Base-by-base conservation (phyloP, 148 eudicot species). In the Amaranthus hypochondriacus region DNA sequence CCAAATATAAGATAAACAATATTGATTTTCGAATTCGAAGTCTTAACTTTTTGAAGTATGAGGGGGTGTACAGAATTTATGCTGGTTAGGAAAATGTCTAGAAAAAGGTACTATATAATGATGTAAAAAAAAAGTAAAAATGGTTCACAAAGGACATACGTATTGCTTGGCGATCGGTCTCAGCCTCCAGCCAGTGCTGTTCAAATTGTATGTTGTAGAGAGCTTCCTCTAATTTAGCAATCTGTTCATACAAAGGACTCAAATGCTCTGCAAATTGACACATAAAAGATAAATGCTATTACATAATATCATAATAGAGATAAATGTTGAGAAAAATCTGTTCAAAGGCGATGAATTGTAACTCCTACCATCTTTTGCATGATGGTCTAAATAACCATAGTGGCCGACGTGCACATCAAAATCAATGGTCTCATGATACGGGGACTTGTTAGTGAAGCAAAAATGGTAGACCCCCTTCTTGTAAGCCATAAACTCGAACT, bases 111-210 rank as follows among this genome's bases (percentile, higher is more conserved):
- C 11, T 65, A 48, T 60, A 12, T 2, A 54, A 14, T 5, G 21
- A 46, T 10, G 14, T 6, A n/a, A 66, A 14, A 5, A 50, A 13
- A 5, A 50, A 13, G 2, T 13, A 11, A 79, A 15, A n/a, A 62
- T 6, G 1, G 18, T 18, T 62, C 43, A 1, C 6, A 11, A 51
- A 65, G 43, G 43, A 72, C 70, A 47, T 89, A 92, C 97, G 86
- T 60, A 89, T 48, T 43, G 88, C 80, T 71, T 92, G 92, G 60
- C 95, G 95, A 69, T 89, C 95, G 6, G 90, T 89, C 81, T 92
- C 89, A 56, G 97, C 97, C 82, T 88, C 89, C 59, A 92, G 71
- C 95, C 95, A 92, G 71, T 92, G 97, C 77, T 92, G 97, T 62
- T 92, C 97, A 73, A 89, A 89, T 56, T 92, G 95, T 73, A 92